Conservation (phyloP, 1,139 yeast genomes). For the Candida sanyaensis region DNA sequence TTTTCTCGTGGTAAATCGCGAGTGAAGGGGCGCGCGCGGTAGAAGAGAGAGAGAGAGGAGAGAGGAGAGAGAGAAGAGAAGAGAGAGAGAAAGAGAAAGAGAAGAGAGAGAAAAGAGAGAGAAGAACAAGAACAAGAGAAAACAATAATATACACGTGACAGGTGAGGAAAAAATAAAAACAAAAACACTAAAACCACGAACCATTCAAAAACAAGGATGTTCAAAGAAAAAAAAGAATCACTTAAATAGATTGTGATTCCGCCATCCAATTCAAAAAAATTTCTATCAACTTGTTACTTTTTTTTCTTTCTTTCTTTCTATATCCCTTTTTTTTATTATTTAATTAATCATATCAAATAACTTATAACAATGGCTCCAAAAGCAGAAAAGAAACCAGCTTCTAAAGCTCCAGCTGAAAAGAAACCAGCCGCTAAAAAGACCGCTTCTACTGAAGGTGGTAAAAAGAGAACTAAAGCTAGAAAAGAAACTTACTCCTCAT, state of each 20-base stretch:
- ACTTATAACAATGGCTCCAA: slow-evolving; percentile 78
- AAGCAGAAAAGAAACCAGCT: slow-evolving; percentile 98
- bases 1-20: too few relatives aligned
- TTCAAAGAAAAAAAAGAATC: slow-evolving; percentile 3
- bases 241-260: slow-evolving; percentile 9
- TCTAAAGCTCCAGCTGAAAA: slow-evolving; percentile 98
- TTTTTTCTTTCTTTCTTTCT: slow-evolving; percentile 7
- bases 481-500: slow-evolving; percentile 98
- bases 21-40: background rate
- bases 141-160: slow-evolving; percentile 4
- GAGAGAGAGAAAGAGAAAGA: too few relatives aligned
- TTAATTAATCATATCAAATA: slow-evolving; percentile 11
- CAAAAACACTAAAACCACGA: background rate
- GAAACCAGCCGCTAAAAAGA: slow-evolving; percentile 96
- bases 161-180: background rate
- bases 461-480: slow-evolving; percentile 97
- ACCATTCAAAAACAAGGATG: background rate
- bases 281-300: too few relatives aligned
- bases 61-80: background rate
- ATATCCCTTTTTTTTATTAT: background rate
- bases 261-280: slow-evolving; percentile 2
- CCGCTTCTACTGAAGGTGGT: slow-evolving; percentile 74
- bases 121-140: background rate
- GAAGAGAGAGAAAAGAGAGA: slow-evolving; percentile 4
- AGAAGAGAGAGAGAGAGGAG: background rate